Percentiles rank a stretch among this genome's conserved stretches.
phyloP scores from a whole-genome alignment of 2,329 filamentous ascomycete genomes.

The Diaporthe ilicicola region DNA sequence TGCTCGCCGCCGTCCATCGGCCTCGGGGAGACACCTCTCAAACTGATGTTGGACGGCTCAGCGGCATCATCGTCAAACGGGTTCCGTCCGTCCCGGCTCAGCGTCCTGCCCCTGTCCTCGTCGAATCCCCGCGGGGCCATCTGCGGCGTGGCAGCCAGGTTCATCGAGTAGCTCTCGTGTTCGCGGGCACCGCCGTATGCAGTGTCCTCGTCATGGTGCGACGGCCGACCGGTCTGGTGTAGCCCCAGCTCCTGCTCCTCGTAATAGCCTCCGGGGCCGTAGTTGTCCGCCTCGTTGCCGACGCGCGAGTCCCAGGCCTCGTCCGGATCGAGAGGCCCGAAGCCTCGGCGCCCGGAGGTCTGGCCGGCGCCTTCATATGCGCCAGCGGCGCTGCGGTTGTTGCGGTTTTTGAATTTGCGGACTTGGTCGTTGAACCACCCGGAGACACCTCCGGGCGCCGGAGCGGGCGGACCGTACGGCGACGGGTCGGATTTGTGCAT shows the following conservation, averaged over 20 bases:
- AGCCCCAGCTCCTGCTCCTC: slow-evolving; percentile 79
- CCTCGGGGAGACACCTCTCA: slow-evolving; percentile 79
- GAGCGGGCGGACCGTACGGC: slow-evolving; percentile 59
- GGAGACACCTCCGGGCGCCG: slow-evolving; percentile 68
- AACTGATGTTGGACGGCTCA: slow-evolving; percentile 66
- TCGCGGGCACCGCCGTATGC: slow-evolving; percentile 43
- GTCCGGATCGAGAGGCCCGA: slow-evolving; percentile 79
- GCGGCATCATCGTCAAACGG: slow-evolving; percentile 76
- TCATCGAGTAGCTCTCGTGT: slow-evolving; percentile 56
- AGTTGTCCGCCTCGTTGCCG: slow-evolving; percentile 74
- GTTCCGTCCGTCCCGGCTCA: slow-evolving; percentile 58
- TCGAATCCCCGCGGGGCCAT: slow-evolving; percentile 41
- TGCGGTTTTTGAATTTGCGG: slow-evolving; percentile 69
- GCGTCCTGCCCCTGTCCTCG: slow-evolving; percentile 50
- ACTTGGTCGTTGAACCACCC: slow-evolving; percentile 79
- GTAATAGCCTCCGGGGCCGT: slow-evolving; percentile 70
- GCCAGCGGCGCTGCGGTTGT: slow-evolving; percentile 72
- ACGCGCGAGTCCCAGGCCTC: slow-evolving; percentile 88
- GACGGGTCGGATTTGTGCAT: slow-evolving; percentile 51
- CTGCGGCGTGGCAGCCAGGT: slow-evolving; percentile 50
- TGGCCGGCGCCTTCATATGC: slow-evolving; percentile 69
- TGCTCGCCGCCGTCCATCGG: slow-evolving; percentile 66
- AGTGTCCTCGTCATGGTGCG: slow-evolving; percentile 46
- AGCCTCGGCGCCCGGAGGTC: slow-evolving; percentile 59
- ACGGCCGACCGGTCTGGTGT: slow-evolving; percentile 66